These are phyloP conservation scores for Phytophthora litchii DNA, from an alignment of 352 stramenopile species.

Conservation along the genomic window DNA sequence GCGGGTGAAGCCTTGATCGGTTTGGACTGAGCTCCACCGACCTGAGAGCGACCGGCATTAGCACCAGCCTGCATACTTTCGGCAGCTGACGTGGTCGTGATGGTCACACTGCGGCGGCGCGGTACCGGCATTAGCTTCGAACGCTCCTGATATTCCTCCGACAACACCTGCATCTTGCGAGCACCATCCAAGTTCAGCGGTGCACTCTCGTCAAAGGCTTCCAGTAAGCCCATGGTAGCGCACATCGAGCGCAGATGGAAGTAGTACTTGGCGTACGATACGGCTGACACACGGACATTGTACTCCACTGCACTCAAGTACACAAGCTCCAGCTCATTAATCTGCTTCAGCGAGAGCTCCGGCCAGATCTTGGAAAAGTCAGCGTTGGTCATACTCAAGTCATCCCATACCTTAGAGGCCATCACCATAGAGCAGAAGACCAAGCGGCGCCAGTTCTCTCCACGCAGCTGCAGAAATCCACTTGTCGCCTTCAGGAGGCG, in stretches of 20 bases:
- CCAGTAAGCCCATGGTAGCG: constrained; percentile 85
- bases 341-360: constrained; percentile 91
- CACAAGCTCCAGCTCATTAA: constrained; percentile 96
- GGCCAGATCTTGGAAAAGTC: constrained; percentile 96
- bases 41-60: constrained; percentile 21
- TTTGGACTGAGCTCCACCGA: constrained; percentile 22
- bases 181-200: constrained; percentile 83
- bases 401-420: constrained; percentile 97
- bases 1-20: constrained; percentile 58
- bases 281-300: constrained; percentile 87
- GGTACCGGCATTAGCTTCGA: constrained; percentile 76
- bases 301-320: constrained; percentile 92
- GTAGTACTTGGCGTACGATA: constrained; percentile 95
- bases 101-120: constrained; percentile 79
- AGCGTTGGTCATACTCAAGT: constrained; percentile 97
- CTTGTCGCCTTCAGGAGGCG: constrained; percentile 92
- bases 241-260: constrained; percentile 96
- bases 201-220: constrained; percentile 75
- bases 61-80: constrained; percentile 36
- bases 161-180: constrained; percentile 89
- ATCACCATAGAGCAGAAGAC: constrained; percentile 97
- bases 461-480: constrained; percentile 74
- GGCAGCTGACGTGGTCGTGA: constrained; percentile 60
- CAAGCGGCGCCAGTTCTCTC: constrained; percentile 93
- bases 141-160: constrained; percentile 86